Conservation (phyloP, 345 rosid species). For the Brassica cretica region DNA sequence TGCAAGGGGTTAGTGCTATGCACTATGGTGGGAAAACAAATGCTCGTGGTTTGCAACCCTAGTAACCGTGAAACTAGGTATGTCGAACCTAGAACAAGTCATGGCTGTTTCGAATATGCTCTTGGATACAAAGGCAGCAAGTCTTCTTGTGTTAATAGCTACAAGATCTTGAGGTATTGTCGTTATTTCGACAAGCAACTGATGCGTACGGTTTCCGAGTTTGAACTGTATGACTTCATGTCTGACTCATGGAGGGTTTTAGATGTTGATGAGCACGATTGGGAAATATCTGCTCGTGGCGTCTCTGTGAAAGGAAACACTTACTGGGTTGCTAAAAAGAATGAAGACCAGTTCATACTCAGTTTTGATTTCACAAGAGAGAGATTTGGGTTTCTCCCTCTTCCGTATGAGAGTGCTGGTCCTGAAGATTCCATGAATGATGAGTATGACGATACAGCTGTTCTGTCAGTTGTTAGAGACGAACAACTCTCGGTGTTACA, state of each 20-base stretch:
- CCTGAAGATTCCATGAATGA: background rate
- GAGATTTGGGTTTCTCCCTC: background rate
- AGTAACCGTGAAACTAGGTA: background rate
- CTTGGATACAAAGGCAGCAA: background rate
- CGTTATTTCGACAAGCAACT: background rate
- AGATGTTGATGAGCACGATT: background rate
- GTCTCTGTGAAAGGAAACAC: conserved; percentile 5
- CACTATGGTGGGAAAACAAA: background rate
- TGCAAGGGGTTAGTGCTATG: background rate
- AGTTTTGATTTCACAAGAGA: conserved; percentile 1
- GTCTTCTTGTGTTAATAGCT: conserved; percentile 1
- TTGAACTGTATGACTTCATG: background rate
- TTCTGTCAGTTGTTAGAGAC: background rate
- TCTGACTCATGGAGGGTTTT: conserved; percentile 7
- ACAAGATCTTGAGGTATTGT: background rate
- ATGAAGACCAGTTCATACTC: background rate
- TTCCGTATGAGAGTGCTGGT: background rate
- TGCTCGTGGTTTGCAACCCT: background rate
- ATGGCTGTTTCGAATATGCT: background rate
- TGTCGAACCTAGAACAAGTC: background rate
- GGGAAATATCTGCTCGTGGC: conserved; percentile 1
- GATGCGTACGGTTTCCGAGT: background rate
- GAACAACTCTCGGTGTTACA: background rate
- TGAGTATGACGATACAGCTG: background rate
- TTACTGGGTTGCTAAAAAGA: background rate